Evolutionary conservation across 306 rosid species (phyloP).

Genomic region (Cucurbita ficifolia): DNA sequence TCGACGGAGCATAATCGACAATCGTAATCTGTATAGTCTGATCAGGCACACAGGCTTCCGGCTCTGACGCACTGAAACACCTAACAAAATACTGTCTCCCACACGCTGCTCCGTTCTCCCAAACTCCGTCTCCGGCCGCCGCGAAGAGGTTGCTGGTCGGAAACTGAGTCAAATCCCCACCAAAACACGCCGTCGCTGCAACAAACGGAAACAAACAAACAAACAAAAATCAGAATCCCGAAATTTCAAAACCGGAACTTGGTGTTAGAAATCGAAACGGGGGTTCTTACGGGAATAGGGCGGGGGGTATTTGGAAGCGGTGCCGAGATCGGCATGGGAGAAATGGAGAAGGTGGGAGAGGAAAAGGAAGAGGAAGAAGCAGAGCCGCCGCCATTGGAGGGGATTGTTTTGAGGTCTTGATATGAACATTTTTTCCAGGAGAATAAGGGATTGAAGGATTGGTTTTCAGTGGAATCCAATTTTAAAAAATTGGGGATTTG

Average conservation of each 20-base stretch:
- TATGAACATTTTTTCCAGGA: not conserved
- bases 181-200: constrained; percentile 54
- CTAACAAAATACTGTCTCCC: constrained; percentile 71
- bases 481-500: not conserved
- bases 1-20: constrained; percentile 17
- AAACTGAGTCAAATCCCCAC: constrained; percentile 33
- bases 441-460: too few relatives aligned
- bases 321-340: constrained; percentile 50
- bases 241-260: not conserved
- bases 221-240: not conserved
- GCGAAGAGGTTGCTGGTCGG: constrained; percentile 64
- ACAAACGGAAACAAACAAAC: not conserved
- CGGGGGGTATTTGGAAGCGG: constrained; percentile 44
- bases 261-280: not conserved
- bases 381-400: not conserved
- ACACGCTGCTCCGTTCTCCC: constrained; percentile 88
- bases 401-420: not conserved
- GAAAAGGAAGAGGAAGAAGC: not conserved
- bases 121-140: constrained; percentile 66
- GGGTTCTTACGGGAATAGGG: constrained; percentile 52
- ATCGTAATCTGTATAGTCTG: constrained; percentile 49
- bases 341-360: constrained; percentile 1
- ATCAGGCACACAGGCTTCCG: constrained; percentile 33
- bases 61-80: constrained; percentile 52
- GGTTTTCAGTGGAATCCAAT: too few relatives aligned